Percentiles rank a stretch among this genome's conserved stretches.
Conservation (phyloP, 2,329 filamentous ascomycete species). For the Eurotiales sp. region DNA sequence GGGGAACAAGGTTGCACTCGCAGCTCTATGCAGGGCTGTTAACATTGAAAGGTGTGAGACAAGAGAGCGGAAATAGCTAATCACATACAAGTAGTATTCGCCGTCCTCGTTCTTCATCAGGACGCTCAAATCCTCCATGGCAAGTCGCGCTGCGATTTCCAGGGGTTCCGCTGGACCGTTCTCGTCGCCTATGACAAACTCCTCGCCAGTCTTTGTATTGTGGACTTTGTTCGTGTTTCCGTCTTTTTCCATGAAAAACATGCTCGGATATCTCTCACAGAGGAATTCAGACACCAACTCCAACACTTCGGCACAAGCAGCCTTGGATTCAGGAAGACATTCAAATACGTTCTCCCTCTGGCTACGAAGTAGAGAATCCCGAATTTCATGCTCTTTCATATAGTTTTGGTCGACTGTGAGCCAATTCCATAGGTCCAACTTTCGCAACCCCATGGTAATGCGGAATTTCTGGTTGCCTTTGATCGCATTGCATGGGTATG, state of each 20-base stretch:
- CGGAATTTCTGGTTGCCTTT: conserved; percentile 37
- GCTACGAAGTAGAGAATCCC: conserved; percentile 37
- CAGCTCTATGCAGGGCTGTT: conserved; percentile 31
- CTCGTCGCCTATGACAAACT: conserved; percentile 36
- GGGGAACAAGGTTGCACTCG: conserved; percentile 52
- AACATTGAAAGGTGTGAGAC: conserved; percentile 5
- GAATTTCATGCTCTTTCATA: conserved; percentile 40
- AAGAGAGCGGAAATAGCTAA: not conserved
- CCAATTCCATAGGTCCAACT: conserved; percentile 47
- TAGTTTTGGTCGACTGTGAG: conserved; percentile 48
- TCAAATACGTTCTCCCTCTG: conserved; percentile 43
- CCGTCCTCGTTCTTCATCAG: conserved; percentile 44
- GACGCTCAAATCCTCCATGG: conserved; percentile 52
- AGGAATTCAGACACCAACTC: conserved; percentile 46
- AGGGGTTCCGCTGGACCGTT: conserved; percentile 40
- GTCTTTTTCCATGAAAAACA: conserved; percentile 35
- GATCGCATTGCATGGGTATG: conserved; percentile 38
- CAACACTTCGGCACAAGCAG: conserved; percentile 47
- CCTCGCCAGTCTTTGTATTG: conserved; percentile 45
- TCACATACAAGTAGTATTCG: conserved; percentile 46
- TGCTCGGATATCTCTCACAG: conserved; percentile 39
- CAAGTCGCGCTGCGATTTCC: conserved; percentile 49
- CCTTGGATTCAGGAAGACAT: conserved; percentile 41
- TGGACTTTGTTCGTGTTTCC: conserved; percentile 30
- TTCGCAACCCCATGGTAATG: conserved; percentile 48